These are phyloP conservation scores for Solanum habrochaites DNA, from an alignment of 257 asterid species.

Conservation along the genomic window DNA sequence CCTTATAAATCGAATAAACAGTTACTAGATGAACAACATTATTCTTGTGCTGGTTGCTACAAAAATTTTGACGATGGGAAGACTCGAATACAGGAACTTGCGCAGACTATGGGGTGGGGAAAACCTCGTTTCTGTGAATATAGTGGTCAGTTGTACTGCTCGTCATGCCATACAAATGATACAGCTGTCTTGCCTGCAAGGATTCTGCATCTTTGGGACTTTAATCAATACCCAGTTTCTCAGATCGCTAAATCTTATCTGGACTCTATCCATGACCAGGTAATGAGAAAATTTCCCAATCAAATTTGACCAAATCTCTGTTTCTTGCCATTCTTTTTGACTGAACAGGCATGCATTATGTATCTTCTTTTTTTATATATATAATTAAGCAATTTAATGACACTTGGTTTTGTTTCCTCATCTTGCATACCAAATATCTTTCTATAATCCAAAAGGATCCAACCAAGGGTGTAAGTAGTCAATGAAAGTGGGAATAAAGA, in stretches of 20 bases:
- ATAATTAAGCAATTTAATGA: background rate
- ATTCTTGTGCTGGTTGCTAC: conserved; percentile 86
- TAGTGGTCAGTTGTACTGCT: conserved; percentile 80
- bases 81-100: conserved; percentile 61
- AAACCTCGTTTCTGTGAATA: conserved; percentile 91
- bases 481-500: background rate
- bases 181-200: conserved; percentile 81
- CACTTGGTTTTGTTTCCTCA: background rate
- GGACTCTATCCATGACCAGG: conserved; percentile 89
- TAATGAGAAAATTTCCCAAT: conserved; percentile 2
- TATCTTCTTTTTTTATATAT: background rate
- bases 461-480: background rate
- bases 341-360: background rate
- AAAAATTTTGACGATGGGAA: conserved; percentile 58
- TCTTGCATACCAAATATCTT: background rate
- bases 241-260: conserved; percentile 81
- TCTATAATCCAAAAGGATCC: background rate
- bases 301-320: background rate
- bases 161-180: conserved; percentile 81
- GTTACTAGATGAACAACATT: conserved; percentile 74
- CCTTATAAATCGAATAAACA: conserved; percentile 62
- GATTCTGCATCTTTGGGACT: conserved; percentile 90
- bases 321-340: background rate
- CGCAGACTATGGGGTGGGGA: conserved; percentile 81
- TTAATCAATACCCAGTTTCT: conserved; percentile 70